Percentiles rank a stretch among this genome's conserved stretches.
These are phyloP conservation scores for Yarrowia galli DNA, from an alignment of 1,139 yeast genomes.

Conservation along the genomic window DNA sequence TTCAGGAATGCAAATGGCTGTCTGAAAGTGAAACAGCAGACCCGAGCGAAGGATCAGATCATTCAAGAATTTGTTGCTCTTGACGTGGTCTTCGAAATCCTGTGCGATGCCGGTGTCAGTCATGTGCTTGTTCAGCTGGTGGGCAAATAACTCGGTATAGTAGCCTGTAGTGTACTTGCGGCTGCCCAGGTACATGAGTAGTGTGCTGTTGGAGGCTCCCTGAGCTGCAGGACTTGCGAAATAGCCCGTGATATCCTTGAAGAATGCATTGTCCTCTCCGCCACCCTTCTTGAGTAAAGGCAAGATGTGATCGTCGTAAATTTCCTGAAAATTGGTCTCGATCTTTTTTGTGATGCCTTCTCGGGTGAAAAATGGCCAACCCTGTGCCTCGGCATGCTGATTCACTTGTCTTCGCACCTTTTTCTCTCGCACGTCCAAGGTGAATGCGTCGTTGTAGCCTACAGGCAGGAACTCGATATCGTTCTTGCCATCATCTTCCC, in stretches of 20 bases:
- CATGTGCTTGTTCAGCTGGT: neutral
- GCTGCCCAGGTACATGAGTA: conserved; percentile 18
- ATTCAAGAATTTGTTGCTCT: neutral
- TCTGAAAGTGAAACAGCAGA: conserved; percentile 3
- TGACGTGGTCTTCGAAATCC: neutral
- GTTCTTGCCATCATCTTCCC: conserved; percentile 13
- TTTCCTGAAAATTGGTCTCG: neutral
- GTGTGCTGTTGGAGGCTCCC: neutral
- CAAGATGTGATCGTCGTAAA: neutral
- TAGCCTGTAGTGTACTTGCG: conserved; percentile 16
- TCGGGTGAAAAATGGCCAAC: neutral
- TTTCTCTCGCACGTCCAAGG: neutral
- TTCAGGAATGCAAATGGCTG: conserved; percentile 17
- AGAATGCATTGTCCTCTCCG: neutral
- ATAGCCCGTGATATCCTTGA: neutral
- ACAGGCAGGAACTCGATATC: conserved; percentile 9
- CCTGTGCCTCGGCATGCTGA: conserved; percentile 9
- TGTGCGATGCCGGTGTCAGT: neutral
- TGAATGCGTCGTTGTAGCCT: neutral
- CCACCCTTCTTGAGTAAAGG: neutral
- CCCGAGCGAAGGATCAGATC: neutral
- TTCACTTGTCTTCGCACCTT: conserved; percentile 12
- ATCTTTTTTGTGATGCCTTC: neutral
- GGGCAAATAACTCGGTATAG: neutral
- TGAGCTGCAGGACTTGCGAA: neutral